phyloP scores from a whole-genome alignment of 2,329 filamentous ascomycete genomes.

The Ceratocystiopsis sp. region DNA sequence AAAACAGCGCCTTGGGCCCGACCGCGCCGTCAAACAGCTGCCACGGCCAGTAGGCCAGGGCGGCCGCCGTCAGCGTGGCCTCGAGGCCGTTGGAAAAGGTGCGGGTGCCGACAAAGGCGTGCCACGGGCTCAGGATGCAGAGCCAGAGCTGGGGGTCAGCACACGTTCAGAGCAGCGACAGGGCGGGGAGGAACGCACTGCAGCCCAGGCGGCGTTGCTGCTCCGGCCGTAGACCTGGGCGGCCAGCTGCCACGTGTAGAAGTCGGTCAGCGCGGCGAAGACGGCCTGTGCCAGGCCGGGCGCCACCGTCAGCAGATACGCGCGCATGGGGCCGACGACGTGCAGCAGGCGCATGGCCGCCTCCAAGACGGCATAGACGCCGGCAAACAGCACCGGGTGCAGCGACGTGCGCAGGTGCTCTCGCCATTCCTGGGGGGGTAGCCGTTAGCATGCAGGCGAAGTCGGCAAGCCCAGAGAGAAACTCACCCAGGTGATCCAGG shows the following conservation, averaged over 20 bases:
- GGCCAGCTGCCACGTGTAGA: conserved; percentile 74
- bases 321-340: conserved; percentile 36
- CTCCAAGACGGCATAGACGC: conserved; percentile 49
- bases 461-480: no score
- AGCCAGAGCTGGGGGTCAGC: conserved; percentile 40
- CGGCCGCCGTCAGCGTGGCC: conserved; percentile 67
- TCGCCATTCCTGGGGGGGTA: conserved; percentile 68
- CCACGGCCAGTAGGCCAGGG: conserved; percentile 81
- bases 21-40: conserved; percentile 34
- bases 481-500: conserved; percentile 88
- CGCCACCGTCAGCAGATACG: conserved; percentile 50
- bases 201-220: conserved; percentile 47
- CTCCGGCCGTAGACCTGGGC: conserved; percentile 51
- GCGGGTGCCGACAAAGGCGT: conserved; percentile 87
- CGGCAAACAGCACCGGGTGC: conserved; percentile 76
- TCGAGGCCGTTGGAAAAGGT: conserved; percentile 92
- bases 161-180: neutral
- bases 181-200: conserved; percentile 38
- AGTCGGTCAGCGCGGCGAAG: conserved; percentile 65
- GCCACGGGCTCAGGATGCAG: conserved; percentile 69
- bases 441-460: no score
- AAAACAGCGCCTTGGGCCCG: conserved; percentile 13
- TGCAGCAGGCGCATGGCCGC: conserved; percentile 35
- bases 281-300: conserved; percentile 64
- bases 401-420: conserved; percentile 75